These are phyloP conservation scores for Trichophaea hybrida DNA, from an alignment of 2,329 filamentous ascomycete genomes.

Conservation along the genomic window DNA sequence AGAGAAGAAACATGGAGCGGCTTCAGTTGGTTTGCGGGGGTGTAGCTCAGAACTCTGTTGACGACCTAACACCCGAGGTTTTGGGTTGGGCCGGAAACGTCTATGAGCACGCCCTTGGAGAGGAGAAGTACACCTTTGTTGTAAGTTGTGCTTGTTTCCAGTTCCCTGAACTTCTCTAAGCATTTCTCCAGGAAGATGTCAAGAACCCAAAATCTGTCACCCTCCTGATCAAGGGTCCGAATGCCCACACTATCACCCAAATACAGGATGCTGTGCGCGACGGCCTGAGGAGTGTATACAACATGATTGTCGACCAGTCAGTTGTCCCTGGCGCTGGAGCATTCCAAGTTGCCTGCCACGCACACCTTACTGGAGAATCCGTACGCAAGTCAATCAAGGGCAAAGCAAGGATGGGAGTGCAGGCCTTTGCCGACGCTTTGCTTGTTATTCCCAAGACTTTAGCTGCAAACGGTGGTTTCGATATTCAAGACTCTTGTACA, in stretches of 20 bases:
- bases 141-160: background rate
- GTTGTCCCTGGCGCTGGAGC: conserved; percentile 90
- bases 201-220: conserved; percentile 98
- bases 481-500: conserved; percentile 88
- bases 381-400: conserved; percentile 89
- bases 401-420: conserved; percentile 92
- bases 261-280: conserved; percentile 94
- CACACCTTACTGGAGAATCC: conserved; percentile 70
- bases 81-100: conserved; percentile 93
- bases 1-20: conserved; percentile 98
- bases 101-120: conserved; percentile 91
- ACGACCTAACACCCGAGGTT: conserved; percentile 73
- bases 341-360: conserved; percentile 87
- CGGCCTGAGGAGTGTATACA: conserved; percentile 90
- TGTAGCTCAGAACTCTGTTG: conserved; percentile 84
- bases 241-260: conserved; percentile 89
- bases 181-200: conserved; percentile 56
- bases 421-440: conserved; percentile 86
- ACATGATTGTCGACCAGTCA: conserved; percentile 96
- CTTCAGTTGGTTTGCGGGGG: conserved; percentile 90
- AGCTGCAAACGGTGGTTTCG: conserved; percentile 87
- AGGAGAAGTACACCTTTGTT: conserved; percentile 98
- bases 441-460: conserved; percentile 95
- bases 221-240: conserved; percentile 88
- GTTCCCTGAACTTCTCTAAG: background rate